Evolutionary conservation across 805 yeast genomes (phyloP).

Genomic region (Scheffersomyces ergatensis): DNA sequence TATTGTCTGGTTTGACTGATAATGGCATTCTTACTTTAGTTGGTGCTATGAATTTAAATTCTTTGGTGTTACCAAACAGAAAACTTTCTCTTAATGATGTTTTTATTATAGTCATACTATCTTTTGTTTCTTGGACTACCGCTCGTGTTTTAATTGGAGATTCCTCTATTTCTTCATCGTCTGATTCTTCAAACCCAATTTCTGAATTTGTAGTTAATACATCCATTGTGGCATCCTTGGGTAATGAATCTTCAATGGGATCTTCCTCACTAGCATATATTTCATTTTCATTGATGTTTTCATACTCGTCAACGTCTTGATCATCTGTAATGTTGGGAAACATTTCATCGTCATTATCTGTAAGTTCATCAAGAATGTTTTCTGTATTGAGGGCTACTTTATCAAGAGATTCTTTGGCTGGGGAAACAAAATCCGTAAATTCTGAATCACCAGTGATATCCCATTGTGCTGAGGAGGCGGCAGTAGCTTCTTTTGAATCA

Average conservation of each 20-base stretch:
- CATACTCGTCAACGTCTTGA: conserved; percentile 2
- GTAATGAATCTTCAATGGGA: not conserved
- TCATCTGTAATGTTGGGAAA: conserved; percentile 14
- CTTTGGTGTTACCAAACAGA: conserved; percentile 4
- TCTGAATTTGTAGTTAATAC: not conserved
- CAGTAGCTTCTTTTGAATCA: not conserved
- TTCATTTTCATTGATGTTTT: conserved; percentile 2
- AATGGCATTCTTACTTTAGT: not conserved
- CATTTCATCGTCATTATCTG: conserved; percentile 13
- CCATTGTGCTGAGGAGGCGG: conserved; percentile 8
- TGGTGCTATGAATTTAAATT: not conserved
- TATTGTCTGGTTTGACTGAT: not conserved
- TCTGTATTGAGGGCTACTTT: conserved; percentile 2
- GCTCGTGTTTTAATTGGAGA: conserved; percentile 29
- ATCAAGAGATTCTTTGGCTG: not conserved
- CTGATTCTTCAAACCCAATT: conserved; percentile 12
- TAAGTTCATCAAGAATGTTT: conserved; percentile 11
- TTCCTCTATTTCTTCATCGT: conserved; percentile 39
- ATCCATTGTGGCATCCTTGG: not conserved
- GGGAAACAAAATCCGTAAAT: conserved; percentile 28
- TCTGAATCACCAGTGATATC: conserved; percentile 27
- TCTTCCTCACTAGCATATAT: not conserved
- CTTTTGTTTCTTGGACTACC: not conserved
- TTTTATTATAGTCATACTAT: not conserved
- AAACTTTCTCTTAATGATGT: conserved; percentile 8